Conservation (phyloP, 805 yeast genomes). For the Candida takata region DNA sequence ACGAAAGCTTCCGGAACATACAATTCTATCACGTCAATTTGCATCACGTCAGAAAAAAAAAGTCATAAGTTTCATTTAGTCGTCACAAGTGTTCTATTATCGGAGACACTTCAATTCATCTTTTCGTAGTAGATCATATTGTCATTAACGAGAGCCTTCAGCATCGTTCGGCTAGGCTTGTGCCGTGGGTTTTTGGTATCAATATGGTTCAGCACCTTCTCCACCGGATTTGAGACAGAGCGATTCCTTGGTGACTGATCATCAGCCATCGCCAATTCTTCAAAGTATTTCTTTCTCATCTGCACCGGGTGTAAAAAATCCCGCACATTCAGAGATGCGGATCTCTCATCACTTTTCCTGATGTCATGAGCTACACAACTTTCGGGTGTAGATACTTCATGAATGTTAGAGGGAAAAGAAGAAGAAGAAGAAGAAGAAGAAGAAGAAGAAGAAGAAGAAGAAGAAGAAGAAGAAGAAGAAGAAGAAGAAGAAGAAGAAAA, state of each 20-base stretch:
- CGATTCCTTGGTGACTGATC: neutral
- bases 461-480: no score
- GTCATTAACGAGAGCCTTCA: constrained; percentile 19
- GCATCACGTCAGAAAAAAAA: no score
- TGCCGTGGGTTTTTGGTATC: neutral
- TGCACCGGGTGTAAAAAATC: neutral
- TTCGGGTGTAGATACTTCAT: neutral
- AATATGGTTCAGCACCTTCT: constrained; percentile 1
- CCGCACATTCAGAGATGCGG: neutral
- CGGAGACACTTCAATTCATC: no score
- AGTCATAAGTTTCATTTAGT: no score
- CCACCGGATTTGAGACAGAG: neutral
- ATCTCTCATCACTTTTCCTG: neutral
- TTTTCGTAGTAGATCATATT: constrained; percentile 18
- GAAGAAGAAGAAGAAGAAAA: no score
- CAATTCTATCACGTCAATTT: no score
- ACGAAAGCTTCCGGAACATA: no score
- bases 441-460: no score
- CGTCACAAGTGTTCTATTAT: no score
- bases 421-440: no score
- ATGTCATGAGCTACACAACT: no score
- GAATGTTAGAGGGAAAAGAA: neutral
- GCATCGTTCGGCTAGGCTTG: constrained; percentile 18
- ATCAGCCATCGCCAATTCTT: constrained; percentile 4
- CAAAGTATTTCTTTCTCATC: constrained; percentile 14